These are phyloP conservation scores for Termitomyces bulborhizus DNA, from an alignment of 768 basidiomycete genomes.

Conservation along the genomic window DNA sequence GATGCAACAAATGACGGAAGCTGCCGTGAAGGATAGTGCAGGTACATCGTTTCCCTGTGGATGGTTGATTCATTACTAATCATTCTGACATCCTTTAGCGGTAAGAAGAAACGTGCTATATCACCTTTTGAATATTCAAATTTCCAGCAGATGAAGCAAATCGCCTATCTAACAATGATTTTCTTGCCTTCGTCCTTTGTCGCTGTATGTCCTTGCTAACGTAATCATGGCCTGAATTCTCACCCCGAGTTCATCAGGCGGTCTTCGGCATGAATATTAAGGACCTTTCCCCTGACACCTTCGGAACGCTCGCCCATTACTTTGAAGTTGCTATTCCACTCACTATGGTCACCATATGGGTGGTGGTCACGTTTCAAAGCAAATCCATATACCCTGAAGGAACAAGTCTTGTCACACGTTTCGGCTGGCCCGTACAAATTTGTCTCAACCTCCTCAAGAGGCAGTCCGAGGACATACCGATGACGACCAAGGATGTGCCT, in stretches of 20 bases:
- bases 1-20: conserved; percentile 48
- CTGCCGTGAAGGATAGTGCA: conserved; percentile 42
- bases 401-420: conserved; percentile 23
- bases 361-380: conserved; percentile 48
- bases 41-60: conserved; percentile 21
- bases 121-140: background rate
- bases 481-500: background rate
- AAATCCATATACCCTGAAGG: conserved; percentile 26
- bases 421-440: conserved; percentile 29
- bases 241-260: conserved; percentile 24
- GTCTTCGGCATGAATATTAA: conserved; percentile 57
- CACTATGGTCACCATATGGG: conserved; percentile 47
- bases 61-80: background rate
- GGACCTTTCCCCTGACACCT: conserved; percentile 31
- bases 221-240: background rate
- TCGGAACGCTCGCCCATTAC: conserved; percentile 36
- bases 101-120: conserved; percentile 11
- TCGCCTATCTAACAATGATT: conserved; percentile 57
- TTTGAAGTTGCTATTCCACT: conserved; percentile 36
- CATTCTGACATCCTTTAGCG: conserved; percentile 10
- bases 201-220: conserved; percentile 26
- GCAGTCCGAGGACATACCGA: conserved; percentile 4
- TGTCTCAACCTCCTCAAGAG: conserved; percentile 7
- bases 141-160: conserved; percentile 42
- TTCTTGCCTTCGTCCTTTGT: conserved; percentile 54